Base-by-base conservation (phyloP, 2,329 filamentous ascomycete species). In the Aureobasidium vineae region DNA sequence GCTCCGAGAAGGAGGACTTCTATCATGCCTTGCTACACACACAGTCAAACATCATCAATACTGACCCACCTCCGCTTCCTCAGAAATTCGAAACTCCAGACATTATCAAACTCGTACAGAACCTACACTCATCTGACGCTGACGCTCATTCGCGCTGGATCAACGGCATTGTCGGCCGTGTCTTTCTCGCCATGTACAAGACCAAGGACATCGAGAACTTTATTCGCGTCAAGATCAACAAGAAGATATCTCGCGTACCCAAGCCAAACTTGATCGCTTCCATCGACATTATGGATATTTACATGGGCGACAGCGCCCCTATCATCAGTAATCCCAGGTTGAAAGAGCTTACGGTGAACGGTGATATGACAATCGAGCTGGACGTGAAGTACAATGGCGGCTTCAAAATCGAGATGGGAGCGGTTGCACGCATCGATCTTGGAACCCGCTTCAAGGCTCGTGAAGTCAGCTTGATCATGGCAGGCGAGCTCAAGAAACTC, bases 1-100 rank as follows among this genome's bases (percentile, higher is more conserved):
- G 91, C 75, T 97, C 93, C 0, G 92, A 95, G 54, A 99, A 99
- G 77, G 95, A 99, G 77, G 95, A 99, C 75, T 98, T 99, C 78
- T 99, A 99, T 77, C 94, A 97, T 77, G 90, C 94, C 15, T 82
- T 99, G 71, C 82, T 99, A 45, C 88, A 88, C 72, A 96, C 93
- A 70, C 90, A 96, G 75, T 88, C 92, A 71, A 87, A 89, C 72
- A 84, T 85, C 19, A 82, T 86, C 66, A 82, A 83, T 45, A 81
- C 81, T 26, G 81, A 83, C 65, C 81, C 82, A 23, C 84, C 87
- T 0, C 92, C 92, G 0, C 83, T 83, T 63, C 89, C 90, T 11
- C 85, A 91, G 69, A 83, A 88, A 16, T 96, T 96, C 72, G 90
- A 96, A 36, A 86, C 92, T 19, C 89, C 90, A 73, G 88, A 96